A percentile compares a stretch with the other conserved stretches of the same genome.
Conservation (phyloP, 2,329 filamentous ascomycete species). For the Pseudocercospora pini-densiflorae region DNA sequence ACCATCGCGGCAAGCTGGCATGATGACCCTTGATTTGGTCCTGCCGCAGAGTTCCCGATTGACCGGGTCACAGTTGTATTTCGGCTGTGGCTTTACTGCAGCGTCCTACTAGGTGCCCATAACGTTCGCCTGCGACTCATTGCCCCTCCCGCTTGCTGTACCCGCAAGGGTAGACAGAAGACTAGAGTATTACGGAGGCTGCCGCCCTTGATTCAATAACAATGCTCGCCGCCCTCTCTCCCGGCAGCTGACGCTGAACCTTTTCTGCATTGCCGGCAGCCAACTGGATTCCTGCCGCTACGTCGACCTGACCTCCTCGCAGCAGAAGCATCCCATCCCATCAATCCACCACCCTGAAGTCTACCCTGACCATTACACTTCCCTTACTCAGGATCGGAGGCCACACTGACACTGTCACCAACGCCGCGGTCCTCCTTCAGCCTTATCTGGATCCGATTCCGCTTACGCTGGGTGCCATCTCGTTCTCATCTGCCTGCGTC, state of each 20-base stretch:
- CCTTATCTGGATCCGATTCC: slow-evolving; percentile 13
- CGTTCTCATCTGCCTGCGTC: not conserved
- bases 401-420: not conserved
- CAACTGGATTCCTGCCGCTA: slow-evolving; percentile 15
- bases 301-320: not conserved
- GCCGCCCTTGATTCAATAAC: slow-evolving; percentile 8
- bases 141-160: slow-evolving; percentile 11
- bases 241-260: slow-evolving; percentile 21
- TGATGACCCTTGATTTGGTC: not conserved
- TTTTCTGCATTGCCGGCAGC: slow-evolving; percentile 21
- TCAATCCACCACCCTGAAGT: not conserved
- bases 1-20: slow-evolving; percentile 3
- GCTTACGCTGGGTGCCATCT: not conserved
- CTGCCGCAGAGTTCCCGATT: slow-evolving; percentile 15
- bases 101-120: slow-evolving; percentile 14
- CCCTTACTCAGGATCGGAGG: not conserved
- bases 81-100: slow-evolving; percentile 20
- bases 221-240: slow-evolving; percentile 3
- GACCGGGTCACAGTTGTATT: slow-evolving; percentile 16
- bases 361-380: not conserved
- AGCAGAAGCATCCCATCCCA: not conserved
- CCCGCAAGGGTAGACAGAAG: not conserved
- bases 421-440: slow-evolving; percentile 2
- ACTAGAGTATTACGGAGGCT: slow-evolving; percentile 1
- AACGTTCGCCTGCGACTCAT: slow-evolving; percentile 12